phyloP scores from a whole-genome alignment of 2,329 filamentous ascomycete species.

The Dactylellina cionopaga region DNA sequence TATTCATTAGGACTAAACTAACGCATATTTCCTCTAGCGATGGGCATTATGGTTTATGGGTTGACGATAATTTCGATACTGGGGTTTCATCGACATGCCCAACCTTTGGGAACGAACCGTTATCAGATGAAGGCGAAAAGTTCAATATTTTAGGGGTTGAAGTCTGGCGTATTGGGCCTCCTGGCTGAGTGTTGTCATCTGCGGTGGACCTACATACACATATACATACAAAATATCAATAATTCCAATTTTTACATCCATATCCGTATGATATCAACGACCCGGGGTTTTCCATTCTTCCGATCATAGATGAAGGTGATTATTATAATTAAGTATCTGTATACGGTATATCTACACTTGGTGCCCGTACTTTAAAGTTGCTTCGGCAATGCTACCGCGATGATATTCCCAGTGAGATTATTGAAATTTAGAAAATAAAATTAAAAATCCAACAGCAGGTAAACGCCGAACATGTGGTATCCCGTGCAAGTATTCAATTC shows the following conservation, averaged over 20 bases:
- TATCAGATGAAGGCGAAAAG: slow-evolving; percentile 91
- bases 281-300: too few species aligned
- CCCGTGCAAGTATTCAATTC: too few species aligned
- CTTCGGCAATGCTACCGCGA: too few species aligned
- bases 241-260: too few species aligned
- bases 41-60: slow-evolving; percentile 91
- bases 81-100: slow-evolving; percentile 85
- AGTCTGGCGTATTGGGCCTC: slow-evolving; percentile 83
- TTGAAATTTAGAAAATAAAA: too few species aligned
- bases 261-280: too few species aligned
- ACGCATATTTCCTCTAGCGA: slow-evolving; percentile 63
- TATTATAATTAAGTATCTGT: not conserved
- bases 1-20: not conserved
- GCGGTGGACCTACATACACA: not conserved
- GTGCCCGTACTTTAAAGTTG: too few species aligned
- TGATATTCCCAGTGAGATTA: not conserved
- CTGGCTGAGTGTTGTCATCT: too few species aligned
- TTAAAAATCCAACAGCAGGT: too few species aligned
- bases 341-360: not conserved
- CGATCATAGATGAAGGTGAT: too few species aligned
- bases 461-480: too few species aligned
- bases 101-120: slow-evolving; percentile 92
- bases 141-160: slow-evolving; percentile 92
- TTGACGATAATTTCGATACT: slow-evolving; percentile 83
- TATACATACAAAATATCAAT: not conserved